Conservation (phyloP, 495 filamentous ascomycete species). For the Neurospora sp. region DNA sequence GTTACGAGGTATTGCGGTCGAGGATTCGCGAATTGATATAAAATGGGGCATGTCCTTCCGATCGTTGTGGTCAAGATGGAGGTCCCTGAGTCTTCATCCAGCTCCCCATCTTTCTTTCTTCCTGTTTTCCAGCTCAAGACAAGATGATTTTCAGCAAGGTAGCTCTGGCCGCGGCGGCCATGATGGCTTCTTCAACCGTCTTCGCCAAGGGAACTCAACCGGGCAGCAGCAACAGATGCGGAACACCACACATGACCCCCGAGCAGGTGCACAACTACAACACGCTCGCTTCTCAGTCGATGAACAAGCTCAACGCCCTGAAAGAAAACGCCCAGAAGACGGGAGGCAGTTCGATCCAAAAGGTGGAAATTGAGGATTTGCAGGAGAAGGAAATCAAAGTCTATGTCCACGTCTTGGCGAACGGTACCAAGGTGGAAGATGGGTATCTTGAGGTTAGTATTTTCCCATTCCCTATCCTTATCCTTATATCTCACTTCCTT, state of each 20-base stretch:
- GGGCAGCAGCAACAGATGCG: neutral
- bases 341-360: neutral
- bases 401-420: slow-evolving; percentile 4
- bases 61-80: neutral
- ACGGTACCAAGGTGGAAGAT: slow-evolving; percentile 1
- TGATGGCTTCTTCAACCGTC: neutral
- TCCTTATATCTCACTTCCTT: neutral
- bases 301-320: neutral
- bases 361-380: neutral
- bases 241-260: neutral
- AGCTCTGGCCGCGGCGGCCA: neutral
- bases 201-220: neutral
- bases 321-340: neutral
- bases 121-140: neutral
- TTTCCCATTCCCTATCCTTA: too few species aligned
- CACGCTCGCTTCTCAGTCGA: neutral
- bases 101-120: neutral
- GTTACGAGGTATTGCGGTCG: neutral
- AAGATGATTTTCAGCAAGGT: neutral
- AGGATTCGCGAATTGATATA: neutral
- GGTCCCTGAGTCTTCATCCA: neutral
- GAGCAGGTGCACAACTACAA: neutral
- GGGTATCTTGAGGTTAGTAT: neutral
- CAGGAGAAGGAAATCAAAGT: neutral
- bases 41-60: neutral